Percentiles rank a stretch among this genome's conserved stretches.
Conservation (phyloP, 2,329 filamentous ascomycete species). For the Arachnomyces sp. region DNA sequence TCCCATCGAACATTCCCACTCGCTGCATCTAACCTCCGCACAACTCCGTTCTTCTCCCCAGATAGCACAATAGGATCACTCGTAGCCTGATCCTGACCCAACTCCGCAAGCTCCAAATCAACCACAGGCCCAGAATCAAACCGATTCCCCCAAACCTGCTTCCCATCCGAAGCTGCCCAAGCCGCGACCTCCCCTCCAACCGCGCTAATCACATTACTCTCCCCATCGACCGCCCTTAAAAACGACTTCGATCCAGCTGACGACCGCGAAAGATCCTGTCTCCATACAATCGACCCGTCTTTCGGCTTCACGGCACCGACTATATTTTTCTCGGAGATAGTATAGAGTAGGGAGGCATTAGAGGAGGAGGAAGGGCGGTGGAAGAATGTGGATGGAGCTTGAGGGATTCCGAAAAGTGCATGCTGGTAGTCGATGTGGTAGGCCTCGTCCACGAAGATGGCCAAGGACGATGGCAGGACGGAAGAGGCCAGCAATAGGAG, state of each 20-base stretch:
- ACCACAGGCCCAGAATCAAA: constrained; percentile 42
- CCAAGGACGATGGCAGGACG: constrained; percentile 44
- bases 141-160: constrained; percentile 63
- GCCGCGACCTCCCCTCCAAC: constrained; percentile 61
- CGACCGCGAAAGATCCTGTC: constrained; percentile 58
- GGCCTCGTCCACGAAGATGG: constrained; percentile 85
- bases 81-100: constrained; percentile 39
- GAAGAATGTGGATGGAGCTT: constrained; percentile 83
- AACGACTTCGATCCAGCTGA: constrained; percentile 26
- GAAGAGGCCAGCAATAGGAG: constrained; percentile 34
- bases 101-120: constrained; percentile 64
- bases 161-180: constrained; percentile 78
- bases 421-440: constrained; percentile 90
- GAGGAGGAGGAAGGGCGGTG: constrained; percentile 74
- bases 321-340: constrained; percentile 73
- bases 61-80: constrained; percentile 62
- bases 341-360: constrained; percentile 84
- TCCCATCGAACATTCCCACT: constrained; percentile 74
- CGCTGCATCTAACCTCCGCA: constrained; percentile 64
- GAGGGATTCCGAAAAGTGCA: constrained; percentile 74
- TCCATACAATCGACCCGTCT: constrained; percentile 77
- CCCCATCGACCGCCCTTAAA: constrained; percentile 66
- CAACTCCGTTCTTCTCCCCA: constrained; percentile 45
- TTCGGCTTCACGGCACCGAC: constrained; percentile 84
- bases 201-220: constrained; percentile 68